These are phyloP conservation scores for Coffea canephora DNA, from an alignment of 257 asterid species.

Conservation along the genomic window DNA sequence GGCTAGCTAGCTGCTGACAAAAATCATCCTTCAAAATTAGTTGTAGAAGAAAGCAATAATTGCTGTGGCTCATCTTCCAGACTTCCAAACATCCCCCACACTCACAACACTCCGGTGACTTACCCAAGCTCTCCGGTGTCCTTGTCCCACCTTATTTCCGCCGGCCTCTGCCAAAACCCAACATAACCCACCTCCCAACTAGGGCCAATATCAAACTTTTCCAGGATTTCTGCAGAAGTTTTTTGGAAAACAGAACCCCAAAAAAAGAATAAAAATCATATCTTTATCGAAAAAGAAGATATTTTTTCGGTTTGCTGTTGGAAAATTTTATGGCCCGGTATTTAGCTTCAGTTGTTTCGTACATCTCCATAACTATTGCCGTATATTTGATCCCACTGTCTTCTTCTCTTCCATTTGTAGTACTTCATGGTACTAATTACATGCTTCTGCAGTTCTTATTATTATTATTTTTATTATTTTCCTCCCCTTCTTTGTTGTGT, in stretches of 20 bases:
- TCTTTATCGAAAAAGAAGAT: neutral
- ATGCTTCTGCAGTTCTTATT: neutral
- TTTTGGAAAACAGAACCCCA: neutral
- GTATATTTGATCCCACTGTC: constrained; percentile 38
- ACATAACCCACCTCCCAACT: neutral
- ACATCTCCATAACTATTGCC: constrained; percentile 31
- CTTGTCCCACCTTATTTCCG: neutral
- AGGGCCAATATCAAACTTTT: constrained; percentile 1
- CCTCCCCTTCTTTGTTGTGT: neutral
- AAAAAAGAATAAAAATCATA: neutral
- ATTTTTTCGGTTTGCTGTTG: neutral
- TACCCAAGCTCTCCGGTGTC: neutral
- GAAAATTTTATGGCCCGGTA: constrained; percentile 23
- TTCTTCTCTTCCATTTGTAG: constrained; percentile 68
- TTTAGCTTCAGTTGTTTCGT: constrained; percentile 15
- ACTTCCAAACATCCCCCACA: neutral
- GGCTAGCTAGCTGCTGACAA: neutral
- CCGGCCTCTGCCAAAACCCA: neutral
- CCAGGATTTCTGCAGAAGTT: constrained; percentile 27
- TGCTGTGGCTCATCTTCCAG: neutral
- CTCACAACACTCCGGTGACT: neutral
- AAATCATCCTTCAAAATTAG: neutral
- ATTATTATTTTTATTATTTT: neutral
- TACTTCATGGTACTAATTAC: constrained; percentile 67
- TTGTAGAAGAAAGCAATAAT: neutral